Evolutionary conservation across 257 asterid genomes (phyloP).

Genomic region (Linaria vulgaris): DNA sequence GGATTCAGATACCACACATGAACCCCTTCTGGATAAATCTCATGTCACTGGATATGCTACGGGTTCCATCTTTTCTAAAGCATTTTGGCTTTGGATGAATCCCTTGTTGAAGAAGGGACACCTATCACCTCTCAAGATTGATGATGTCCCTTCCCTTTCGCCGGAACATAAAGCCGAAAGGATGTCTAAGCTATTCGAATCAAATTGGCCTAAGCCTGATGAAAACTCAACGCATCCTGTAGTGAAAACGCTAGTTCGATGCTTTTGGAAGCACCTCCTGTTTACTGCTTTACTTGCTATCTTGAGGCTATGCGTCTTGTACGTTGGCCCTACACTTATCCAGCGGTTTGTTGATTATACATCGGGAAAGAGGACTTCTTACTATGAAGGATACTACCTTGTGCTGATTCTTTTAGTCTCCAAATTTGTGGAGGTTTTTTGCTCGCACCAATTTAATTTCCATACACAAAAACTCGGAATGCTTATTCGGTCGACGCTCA

Average conservation of each 20-base stretch:
- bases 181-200: constrained; percentile 54
- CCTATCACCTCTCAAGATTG: constrained; percentile 57
- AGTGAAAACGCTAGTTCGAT: constrained; percentile 54
- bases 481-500: constrained; percentile 74
- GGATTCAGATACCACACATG: constrained; percentile 33
- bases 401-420: constrained; percentile 56
- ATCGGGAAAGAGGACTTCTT: constrained; percentile 54
- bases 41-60: constrained; percentile 64
- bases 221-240: constrained; percentile 81
- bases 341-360: constrained; percentile 74
- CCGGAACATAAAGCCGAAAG: constrained; percentile 72
- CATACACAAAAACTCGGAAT: constrained; percentile 83
- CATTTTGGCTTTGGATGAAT: constrained; percentile 91
- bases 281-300: constrained; percentile 76
- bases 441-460: constrained; percentile 87
- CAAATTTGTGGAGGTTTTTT: constrained; percentile 73
- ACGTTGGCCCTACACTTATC: constrained; percentile 77
- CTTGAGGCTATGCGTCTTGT: constrained; percentile 71
- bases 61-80: constrained; percentile 65
- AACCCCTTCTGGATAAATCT: constrained; percentile 45
- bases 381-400: constrained; percentile 74
- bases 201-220: constrained; percentile 78
- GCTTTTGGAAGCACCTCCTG: constrained; percentile 70
- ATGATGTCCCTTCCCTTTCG: constrained; percentile 77
- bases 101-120: constrained; percentile 74